Evolutionary conservation across 2,329 filamentous ascomycete genomes (phyloP).

Genomic region (Hortaea werneckii): DNA sequence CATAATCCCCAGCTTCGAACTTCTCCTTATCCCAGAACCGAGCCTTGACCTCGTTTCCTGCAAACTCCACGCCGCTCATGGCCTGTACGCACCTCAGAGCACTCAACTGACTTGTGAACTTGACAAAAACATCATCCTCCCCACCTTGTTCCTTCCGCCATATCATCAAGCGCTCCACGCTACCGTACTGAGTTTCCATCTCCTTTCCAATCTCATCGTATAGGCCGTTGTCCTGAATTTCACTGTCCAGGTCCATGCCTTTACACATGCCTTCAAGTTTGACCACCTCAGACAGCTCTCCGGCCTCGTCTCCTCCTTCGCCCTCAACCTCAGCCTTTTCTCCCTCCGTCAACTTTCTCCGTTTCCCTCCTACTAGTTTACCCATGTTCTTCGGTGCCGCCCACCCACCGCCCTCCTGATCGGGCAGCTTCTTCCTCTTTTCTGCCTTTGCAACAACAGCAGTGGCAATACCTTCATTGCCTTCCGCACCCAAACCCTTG

Average conservation of each 20-base stretch:
- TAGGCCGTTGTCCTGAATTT: constrained; percentile 57
- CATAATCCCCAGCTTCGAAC: constrained; percentile 57
- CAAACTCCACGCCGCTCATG: constrained; percentile 77
- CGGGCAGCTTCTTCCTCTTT: constrained; percentile 69
- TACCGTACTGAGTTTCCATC: constrained; percentile 60
- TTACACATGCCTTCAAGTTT: constrained; percentile 78
- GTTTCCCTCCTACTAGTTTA: constrained; percentile 70
- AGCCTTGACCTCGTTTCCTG: constrained; percentile 73
- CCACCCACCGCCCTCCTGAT: constrained; percentile 71
- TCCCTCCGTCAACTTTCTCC: constrained; percentile 30
- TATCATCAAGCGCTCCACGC: constrained; percentile 39
- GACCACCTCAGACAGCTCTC: constrained; percentile 67
- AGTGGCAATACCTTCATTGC: constrained; percentile 66
- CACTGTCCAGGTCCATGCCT: constrained; percentile 68
- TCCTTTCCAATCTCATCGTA: constrained; percentile 94
- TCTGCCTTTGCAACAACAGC: constrained; percentile 77
- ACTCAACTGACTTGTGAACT: constrained; percentile 78
- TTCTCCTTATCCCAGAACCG: constrained; percentile 72
- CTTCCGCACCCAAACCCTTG: constrained; percentile 71
- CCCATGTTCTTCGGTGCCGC: constrained; percentile 57
- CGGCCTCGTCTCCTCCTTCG: constrained; percentile 28
- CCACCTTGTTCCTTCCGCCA: constrained; percentile 43
- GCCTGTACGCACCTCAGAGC: constrained; percentile 87
- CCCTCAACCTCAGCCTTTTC: constrained; percentile 8
- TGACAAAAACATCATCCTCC: constrained; percentile 63